A percentile compares a stretch with the other conserved stretches of the same genome.
phyloP scores from a whole-genome alignment of 148 eudicot species.

The Polygonum maritimum region DNA sequence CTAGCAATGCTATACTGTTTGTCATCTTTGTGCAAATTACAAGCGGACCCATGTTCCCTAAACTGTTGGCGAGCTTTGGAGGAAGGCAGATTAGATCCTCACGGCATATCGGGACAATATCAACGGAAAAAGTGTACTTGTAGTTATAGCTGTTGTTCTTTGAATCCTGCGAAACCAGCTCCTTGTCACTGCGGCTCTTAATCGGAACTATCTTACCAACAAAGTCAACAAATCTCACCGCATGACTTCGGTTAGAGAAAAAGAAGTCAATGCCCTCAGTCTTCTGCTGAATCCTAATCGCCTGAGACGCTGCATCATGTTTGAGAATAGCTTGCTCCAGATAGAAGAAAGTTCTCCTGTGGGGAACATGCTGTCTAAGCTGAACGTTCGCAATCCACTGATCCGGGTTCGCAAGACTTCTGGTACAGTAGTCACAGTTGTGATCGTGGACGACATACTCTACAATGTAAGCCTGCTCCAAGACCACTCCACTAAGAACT shows the following conservation, averaged over 20 bases:
- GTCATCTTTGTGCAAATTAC: conserved; percentile 52
- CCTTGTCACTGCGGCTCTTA: conserved; percentile 35
- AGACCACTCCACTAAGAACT: conserved; percentile 47
- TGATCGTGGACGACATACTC: conserved; percentile 61
- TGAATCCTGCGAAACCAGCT: conserved; percentile 53
- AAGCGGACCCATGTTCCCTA: conserved; percentile 57
- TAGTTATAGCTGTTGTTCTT: conserved; percentile 65
- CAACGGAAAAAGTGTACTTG: conserved; percentile 64
- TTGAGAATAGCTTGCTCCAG: conserved; percentile 55
- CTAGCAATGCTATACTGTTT: conserved; percentile 39
- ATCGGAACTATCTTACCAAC: conserved; percentile 56
- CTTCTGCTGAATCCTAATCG: conserved; percentile 45
- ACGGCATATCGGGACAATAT: conserved; percentile 63
- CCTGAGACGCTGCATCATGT: conserved; percentile 44
- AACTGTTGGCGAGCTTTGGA: conserved; percentile 34
- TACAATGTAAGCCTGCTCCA: conserved; percentile 53
- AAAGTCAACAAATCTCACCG: conserved; percentile 57
- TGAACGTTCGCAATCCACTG: conserved; percentile 79
- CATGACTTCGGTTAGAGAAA: conserved; percentile 63
- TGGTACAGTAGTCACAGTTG: conserved; percentile 60
- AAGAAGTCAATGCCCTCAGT: conserved; percentile 64
- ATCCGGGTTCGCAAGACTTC: conserved; percentile 62
- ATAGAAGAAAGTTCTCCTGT: conserved; percentile 63
- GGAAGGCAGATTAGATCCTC: conserved; percentile 75
- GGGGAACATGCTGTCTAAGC: conserved; percentile 67